Conservation (phyloP, 73 alveolate genomes). For the Paramecium biaurelia region DNA sequence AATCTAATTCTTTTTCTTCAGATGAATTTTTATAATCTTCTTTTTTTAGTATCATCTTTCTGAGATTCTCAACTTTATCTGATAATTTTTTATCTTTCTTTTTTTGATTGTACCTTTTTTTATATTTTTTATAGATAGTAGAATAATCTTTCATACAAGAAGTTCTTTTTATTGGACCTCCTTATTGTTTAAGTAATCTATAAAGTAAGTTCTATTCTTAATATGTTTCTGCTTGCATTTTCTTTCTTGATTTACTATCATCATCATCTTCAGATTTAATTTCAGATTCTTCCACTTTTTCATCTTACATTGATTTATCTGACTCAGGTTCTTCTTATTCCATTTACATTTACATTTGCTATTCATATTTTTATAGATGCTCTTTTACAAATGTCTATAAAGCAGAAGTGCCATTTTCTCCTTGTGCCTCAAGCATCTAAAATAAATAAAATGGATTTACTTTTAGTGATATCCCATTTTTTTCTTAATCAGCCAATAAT, state of each 20-base stretch:
- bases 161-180: constrained; percentile 52
- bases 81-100: constrained; percentile 42
- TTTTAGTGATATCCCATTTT: constrained; percentile 38
- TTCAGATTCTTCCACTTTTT: constrained; percentile 26
- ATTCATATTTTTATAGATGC: neutral
- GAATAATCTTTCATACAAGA: constrained; percentile 50
- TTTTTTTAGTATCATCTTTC: constrained; percentile 35
- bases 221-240: neutral
- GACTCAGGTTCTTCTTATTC: constrained; percentile 12
- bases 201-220: constrained; percentile 20
- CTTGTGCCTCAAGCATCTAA: constrained; percentile 18
- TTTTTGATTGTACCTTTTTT: constrained; percentile 41
- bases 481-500: constrained; percentile 61
- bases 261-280: constrained; percentile 50
- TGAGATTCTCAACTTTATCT: constrained; percentile 42
- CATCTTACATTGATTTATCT: neutral
- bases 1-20: constrained; percentile 13
- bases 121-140: constrained; percentile 39
- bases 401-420: constrained; percentile 41
- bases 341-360: neutral
- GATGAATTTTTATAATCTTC: constrained; percentile 10
- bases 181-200: constrained; percentile 23
- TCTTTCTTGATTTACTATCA: constrained; percentile 46
- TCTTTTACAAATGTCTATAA: neutral
- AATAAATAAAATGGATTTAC: neutral